phyloP scores from a whole-genome alignment of 495 filamentous ascomycete genomes.

The Penicillium desertorum region DNA sequence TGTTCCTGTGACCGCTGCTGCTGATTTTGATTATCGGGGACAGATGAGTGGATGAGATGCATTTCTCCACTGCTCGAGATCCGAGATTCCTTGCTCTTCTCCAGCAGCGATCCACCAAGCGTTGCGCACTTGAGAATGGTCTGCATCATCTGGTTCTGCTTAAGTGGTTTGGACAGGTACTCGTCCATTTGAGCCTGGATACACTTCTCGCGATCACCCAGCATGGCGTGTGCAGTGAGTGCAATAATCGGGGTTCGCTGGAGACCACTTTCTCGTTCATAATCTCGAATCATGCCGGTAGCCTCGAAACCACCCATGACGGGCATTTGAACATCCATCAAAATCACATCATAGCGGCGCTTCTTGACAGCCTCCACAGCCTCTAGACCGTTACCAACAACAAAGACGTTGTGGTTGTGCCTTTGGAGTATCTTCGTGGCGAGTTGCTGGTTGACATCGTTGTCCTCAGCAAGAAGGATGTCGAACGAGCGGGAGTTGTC shows the following conservation, averaged over 20 bases:
- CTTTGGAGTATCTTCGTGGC: slow-evolving; percentile 97
- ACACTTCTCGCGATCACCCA: slow-evolving; percentile 97
- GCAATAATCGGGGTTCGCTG: slow-evolving; percentile 93
- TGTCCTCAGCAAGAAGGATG: slow-evolving; percentile 96
- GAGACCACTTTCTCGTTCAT: slow-evolving; percentile 71
- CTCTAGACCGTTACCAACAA: slow-evolving; percentile 91
- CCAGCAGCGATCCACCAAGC: slow-evolving; percentile 82
- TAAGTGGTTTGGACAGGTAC: slow-evolving; percentile 95
- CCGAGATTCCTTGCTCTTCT: slow-evolving; percentile 61
- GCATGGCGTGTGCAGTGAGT: slow-evolving; percentile 96
- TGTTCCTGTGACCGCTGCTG: slow-evolving; percentile 25
- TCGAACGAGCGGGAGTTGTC: slow-evolving; percentile 96
- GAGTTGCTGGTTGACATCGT: slow-evolving; percentile 92
- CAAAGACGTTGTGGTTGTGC: slow-evolving; percentile 94
- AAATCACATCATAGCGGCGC: slow-evolving; percentile 89
- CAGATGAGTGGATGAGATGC: slow-evolving; percentile 37
- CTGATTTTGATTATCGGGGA: slow-evolving; percentile 25
- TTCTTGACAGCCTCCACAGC: slow-evolving; percentile 88
- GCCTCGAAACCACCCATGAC: slow-evolving; percentile 99
- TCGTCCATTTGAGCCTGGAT: slow-evolving; percentile 99
- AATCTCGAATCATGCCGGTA: slow-evolving; percentile 94
- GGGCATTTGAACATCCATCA: slow-evolving; percentile 99
- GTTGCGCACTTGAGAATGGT: slow-evolving; percentile 95
- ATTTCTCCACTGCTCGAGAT: slow-evolving; percentile 55
- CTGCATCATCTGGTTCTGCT: slow-evolving; percentile 97